A percentile compares a stretch with the other conserved stretches of the same genome.
Conservation (phyloP, 192 early-diverging fungal genomes). For the Pilaira anomala region DNA sequence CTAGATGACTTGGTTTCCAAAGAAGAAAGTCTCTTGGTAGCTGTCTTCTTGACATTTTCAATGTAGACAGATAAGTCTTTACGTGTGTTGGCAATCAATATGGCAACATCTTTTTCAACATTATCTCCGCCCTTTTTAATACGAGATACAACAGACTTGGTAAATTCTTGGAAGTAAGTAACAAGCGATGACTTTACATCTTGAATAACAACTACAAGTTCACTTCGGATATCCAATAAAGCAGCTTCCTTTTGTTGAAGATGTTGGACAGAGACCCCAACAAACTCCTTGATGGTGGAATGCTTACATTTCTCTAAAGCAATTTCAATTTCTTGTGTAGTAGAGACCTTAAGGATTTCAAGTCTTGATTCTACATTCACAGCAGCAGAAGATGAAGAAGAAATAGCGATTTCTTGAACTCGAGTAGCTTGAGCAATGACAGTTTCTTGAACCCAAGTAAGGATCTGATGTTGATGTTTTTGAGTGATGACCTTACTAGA, state of each 20-base stretch:
- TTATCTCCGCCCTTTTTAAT: constrained; percentile 13
- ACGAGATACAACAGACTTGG: background rate
- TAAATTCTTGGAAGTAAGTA: constrained; percentile 14
- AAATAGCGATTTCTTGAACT: constrained; percentile 14
- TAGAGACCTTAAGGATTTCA: constrained; percentile 9
- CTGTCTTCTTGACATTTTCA: constrained; percentile 3
- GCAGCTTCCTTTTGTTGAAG: constrained; percentile 13
- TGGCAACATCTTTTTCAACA: constrained; percentile 13
- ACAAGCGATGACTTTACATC: constrained; percentile 1
- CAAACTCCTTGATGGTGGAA: background rate
- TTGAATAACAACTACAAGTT: constrained; percentile 4
- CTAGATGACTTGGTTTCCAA: constrained; percentile 10
- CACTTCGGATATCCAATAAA: constrained; percentile 11
- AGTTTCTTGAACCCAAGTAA: constrained; percentile 21
- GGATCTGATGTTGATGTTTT: constrained; percentile 8
- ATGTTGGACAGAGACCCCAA: constrained; percentile 14
- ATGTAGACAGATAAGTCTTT: background rate
- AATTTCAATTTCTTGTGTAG: constrained; percentile 8
- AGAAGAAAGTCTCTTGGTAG: constrained; percentile 1
- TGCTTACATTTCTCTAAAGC: constrained; percentile 17
- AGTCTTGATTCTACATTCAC: constrained; percentile 5
- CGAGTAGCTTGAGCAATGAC: constrained; percentile 17
- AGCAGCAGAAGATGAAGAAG: background rate
- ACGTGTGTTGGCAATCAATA: constrained; percentile 11
- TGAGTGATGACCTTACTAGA: background rate